Percentiles rank a stretch among this genome's conserved stretches.
phyloP scores from a whole-genome alignment of 177 flowering plant species.

The Viscum album region DNA sequence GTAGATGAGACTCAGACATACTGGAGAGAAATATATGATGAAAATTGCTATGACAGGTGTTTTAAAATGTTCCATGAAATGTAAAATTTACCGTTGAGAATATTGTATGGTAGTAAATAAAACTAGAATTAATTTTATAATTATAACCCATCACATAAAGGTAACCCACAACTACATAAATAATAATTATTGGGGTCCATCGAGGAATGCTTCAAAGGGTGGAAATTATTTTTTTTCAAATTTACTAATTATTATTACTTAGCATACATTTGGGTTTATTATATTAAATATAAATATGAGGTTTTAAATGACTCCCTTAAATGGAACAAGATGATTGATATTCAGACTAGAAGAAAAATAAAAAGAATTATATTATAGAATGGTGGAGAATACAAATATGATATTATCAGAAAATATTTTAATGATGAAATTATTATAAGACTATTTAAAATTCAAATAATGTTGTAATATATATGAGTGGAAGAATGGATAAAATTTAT shows the following conservation, averaged over 20 bases:
- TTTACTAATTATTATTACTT: conserved; percentile 3
- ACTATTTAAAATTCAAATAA: neutral
- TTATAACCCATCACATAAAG: too few relatives aligned
- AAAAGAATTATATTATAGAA: conserved; percentile 10
- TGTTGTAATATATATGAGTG: too few relatives aligned
- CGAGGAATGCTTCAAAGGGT: neutral
- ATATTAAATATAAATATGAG: conserved; percentile 15
- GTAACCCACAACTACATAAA: too few relatives aligned
- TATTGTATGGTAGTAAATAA: too few relatives aligned
- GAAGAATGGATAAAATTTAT: too few relatives aligned
- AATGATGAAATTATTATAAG: neutral
- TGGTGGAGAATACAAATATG: conserved; percentile 15
- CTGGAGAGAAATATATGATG: too few relatives aligned
- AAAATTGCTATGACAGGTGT: too few relatives aligned
- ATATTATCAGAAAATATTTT: conserved; percentile 8
- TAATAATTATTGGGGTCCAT: neutral
- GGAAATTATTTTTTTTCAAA: neutral
- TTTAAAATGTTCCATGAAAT: too few relatives aligned
- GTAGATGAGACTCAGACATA: too few relatives aligned
- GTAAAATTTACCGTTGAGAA: too few relatives aligned
- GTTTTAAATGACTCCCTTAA: conserved; percentile 12
- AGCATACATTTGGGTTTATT: conserved; percentile 12
- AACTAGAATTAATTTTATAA: too few relatives aligned
- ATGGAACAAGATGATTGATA: conserved; percentile 19
- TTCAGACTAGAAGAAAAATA: conserved; percentile 14